Base-by-base conservation (phyloP, 129 eudicot genomes). In the Flaveria trinervia region DNA sequence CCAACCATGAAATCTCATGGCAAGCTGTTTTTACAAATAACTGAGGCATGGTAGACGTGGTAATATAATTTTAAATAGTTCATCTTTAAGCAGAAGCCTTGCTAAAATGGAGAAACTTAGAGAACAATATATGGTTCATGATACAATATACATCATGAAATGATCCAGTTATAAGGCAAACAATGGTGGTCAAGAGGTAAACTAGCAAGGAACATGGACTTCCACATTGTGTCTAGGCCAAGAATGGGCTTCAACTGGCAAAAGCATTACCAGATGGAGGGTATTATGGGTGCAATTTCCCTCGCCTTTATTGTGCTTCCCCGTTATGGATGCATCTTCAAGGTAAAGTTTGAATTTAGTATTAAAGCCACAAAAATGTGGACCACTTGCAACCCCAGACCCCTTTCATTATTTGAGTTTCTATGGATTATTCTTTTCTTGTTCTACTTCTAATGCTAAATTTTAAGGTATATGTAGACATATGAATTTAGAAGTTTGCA, bases 351-450 rank as follows among this genome's bases (percentile, higher is more conserved):
- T 64, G 22, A 48, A 48, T 48, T 49, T 64, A 50, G 73, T 17
- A 65, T 73, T 76, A 51, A 51, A 43, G 73, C 23, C 54, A 76
- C 36, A 65, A 18, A 17, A 26, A 10, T 52, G 69, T 68, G 81
- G 81, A 77, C 75, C 81, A 67, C 81, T 67, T 11, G 59, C 68
- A 43, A 55, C 33, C 22, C 22, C 22, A 20, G 22, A 20, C 22
- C 75, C 30, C 50, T 41, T 51, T 64, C 36, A 33, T 55, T 26
- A 26, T 26, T 2, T 23, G 68, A 59, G 45, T 70, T 68, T 25
- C 9, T 52, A 56, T 23, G 46, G 18, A n/a, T 77, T 77, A 68
- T 68, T 77, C 75, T 25, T 77, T 41, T 25, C 78, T 68, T 69
- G 5, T 41, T 55, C 28, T 67, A 64, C 22, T 33, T 76, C 50